Evolutionary conservation across 2,329 filamentous ascomycete genomes (phyloP).

Genomic region (Passalora sequoiae): DNA sequence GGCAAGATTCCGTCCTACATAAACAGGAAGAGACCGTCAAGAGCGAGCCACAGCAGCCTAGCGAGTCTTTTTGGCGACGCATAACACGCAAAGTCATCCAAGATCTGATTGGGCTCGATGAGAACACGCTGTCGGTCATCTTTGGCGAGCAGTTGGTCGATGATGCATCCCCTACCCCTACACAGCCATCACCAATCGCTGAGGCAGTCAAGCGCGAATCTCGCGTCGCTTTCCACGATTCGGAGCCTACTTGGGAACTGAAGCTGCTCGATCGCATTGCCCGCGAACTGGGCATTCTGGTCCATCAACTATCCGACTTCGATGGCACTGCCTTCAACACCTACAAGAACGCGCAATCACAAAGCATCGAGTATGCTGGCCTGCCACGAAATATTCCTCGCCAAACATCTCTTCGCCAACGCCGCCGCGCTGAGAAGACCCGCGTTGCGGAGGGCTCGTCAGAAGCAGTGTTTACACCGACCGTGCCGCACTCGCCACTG

Average conservation of each 20-base stretch:
- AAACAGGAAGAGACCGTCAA: slow-evolving; percentile 18
- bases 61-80: slow-evolving; percentile 68
- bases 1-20: slow-evolving; percentile 25
- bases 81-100: slow-evolving; percentile 81
- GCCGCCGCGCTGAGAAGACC: slow-evolving; percentile 21
- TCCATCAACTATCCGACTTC: slow-evolving; percentile 77
- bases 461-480: slow-evolving; percentile 29
- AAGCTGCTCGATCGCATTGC: slow-evolving; percentile 79
- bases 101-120: slow-evolving; percentile 87
- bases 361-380: slow-evolving; percentile 68
- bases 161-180: slow-evolving; percentile 31
- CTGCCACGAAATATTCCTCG: slow-evolving; percentile 46
- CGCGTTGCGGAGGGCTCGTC: slow-evolving; percentile 14
- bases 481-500: slow-evolving; percentile 29
- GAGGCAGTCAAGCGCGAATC: slow-evolving; percentile 28
- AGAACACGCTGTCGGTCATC: slow-evolving; percentile 75
- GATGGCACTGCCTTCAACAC: slow-evolving; percentile 78
- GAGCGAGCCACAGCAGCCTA: slow-evolving; percentile 35
- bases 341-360: slow-evolving; percentile 55
- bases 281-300: slow-evolving; percentile 75
- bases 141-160: slow-evolving; percentile 71
- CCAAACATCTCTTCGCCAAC: slow-evolving; percentile 24
- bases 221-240: slow-evolving; percentile 33
- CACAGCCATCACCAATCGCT: slow-evolving; percentile 31
- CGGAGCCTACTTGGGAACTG: slow-evolving; percentile 60